Conservation (phyloP, 2,329 filamentous ascomycete species). For the Trichoderma simmonsii region DNA sequence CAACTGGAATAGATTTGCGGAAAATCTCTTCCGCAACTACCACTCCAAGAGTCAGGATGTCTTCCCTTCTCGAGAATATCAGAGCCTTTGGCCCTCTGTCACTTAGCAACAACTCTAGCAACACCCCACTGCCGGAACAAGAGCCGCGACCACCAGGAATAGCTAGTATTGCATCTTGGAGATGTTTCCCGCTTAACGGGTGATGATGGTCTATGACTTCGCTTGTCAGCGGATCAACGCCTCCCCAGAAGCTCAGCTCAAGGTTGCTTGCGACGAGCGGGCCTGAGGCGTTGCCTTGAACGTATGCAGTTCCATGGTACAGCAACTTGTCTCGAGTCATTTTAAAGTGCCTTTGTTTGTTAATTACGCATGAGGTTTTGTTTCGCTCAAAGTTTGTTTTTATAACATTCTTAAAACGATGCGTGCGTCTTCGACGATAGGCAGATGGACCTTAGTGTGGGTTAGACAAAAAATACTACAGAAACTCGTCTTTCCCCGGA, state of each 20-base stretch:
- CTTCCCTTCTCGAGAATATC: constrained; percentile 40
- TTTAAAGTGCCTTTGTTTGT: neutral
- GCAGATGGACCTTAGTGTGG: neutral
- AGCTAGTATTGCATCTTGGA: constrained; percentile 37
- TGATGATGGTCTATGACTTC: constrained; percentile 44
- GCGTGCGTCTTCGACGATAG: neutral
- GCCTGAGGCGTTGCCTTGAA: constrained; percentile 28
- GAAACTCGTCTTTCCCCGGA: neutral
- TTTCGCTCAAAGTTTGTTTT: neutral
- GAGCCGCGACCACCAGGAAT: constrained; percentile 47
- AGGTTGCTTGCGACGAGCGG: constrained; percentile 28
- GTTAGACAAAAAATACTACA: neutral
- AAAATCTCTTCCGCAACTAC: constrained; percentile 43
- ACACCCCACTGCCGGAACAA: constrained; percentile 43
- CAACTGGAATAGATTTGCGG: constrained; percentile 37
- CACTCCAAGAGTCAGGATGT: constrained; percentile 45
- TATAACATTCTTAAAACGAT: neutral
- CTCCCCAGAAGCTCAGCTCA: constrained; percentile 46
- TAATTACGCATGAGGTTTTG: neutral
- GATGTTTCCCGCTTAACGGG: constrained; percentile 33
- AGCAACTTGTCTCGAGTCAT: neutral
- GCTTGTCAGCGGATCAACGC: constrained; percentile 39
- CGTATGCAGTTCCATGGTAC: constrained; percentile 23
- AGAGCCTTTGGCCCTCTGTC: constrained; percentile 37
- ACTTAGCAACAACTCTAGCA: constrained; percentile 44